phyloP scores from a whole-genome alignment of 176 grass and related monocot genomes.

The Themeda triandra region DNA sequence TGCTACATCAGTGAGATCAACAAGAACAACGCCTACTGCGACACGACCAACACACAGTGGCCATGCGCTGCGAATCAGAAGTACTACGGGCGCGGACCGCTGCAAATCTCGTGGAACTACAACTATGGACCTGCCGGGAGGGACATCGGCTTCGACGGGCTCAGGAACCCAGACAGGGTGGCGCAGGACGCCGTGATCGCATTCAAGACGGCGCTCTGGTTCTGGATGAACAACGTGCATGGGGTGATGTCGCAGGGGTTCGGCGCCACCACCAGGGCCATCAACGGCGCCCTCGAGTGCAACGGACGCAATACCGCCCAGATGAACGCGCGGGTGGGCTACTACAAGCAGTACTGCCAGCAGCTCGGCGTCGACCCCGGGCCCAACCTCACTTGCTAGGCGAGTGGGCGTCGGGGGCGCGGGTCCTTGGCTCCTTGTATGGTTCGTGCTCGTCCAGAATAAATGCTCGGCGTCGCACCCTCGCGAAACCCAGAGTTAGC shows the following conservation, averaged over 20 bases:
- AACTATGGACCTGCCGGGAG: slow-evolving; percentile 76
- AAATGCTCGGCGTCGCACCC: not conserved
- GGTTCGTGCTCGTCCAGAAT: not conserved
- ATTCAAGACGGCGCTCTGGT: slow-evolving; percentile 78
- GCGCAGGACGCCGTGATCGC: slow-evolving; percentile 53
- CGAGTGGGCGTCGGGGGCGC: not conserved
- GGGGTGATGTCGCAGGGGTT: slow-evolving; percentile 45
- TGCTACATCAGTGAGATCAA: slow-evolving; percentile 88
- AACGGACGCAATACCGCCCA: slow-evolving; percentile 32
- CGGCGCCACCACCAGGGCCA: slow-evolving; percentile 48
- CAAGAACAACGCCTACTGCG: slow-evolving; percentile 46
- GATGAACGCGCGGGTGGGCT: slow-evolving; percentile 31
- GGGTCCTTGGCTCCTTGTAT: no score
- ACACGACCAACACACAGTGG: slow-evolving; percentile 24
- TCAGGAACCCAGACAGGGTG: slow-evolving; percentile 50
- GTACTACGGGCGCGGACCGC: slow-evolving; percentile 71
- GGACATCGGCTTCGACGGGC: slow-evolving; percentile 68
- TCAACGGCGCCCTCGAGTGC: slow-evolving; percentile 57
- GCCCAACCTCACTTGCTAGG: slow-evolving; percentile 56
- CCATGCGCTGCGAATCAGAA: slow-evolving; percentile 39
- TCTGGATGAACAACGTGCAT: slow-evolving; percentile 71
- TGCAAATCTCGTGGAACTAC: slow-evolving; percentile 78
- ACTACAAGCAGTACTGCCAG: slow-evolving; percentile 54
- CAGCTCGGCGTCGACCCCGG: slow-evolving; percentile 70
- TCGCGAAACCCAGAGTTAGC: not conserved